Percentiles rank a stretch among this genome's conserved stretches.
These are phyloP conservation scores for Fragaria iinumae DNA, from an alignment of 306 rosid genomes.

Conservation along the genomic window DNA sequence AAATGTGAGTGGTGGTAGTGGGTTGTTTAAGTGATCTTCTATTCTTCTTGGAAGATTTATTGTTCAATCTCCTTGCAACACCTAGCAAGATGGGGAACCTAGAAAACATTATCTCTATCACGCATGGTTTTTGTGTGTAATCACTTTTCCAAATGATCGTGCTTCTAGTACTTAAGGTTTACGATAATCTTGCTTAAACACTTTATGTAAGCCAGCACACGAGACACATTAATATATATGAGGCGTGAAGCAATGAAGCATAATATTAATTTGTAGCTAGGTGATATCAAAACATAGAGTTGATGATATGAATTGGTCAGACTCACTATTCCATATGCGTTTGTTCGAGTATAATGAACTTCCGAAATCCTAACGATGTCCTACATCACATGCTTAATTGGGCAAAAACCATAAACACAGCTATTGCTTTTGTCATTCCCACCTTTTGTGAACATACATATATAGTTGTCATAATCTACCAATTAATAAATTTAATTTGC, in stretches of 20 bases:
- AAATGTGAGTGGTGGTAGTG: neutral
- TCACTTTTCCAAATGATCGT: neutral
- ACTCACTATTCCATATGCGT: neutral
- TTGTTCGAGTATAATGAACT: no score
- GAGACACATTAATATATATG: neutral
- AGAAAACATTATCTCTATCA: neutral
- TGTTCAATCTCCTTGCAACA: neutral
- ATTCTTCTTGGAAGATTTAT: neutral
- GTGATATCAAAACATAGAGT: neutral
- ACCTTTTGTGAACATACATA: neutral
- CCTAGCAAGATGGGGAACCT: neutral
- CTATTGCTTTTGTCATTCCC: neutral
- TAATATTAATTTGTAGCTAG: neutral
- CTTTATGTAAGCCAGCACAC: neutral
- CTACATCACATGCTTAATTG: neutral
- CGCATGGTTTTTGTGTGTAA: neutral
- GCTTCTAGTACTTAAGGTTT: neutral
- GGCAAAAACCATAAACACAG: no score
- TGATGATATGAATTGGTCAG: neutral
- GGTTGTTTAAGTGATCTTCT: neutral
- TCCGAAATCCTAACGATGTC: no score
- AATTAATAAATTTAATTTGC: neutral
- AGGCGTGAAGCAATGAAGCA: neutral
- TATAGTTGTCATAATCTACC: no score
- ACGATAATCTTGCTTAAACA: neutral